Percentiles rank a stretch among this genome's conserved stretches.
These are phyloP conservation scores for Hanseniaspora taiwanica DNA, from an alignment of 805 yeast genomes.

Conservation along the genomic window DNA sequence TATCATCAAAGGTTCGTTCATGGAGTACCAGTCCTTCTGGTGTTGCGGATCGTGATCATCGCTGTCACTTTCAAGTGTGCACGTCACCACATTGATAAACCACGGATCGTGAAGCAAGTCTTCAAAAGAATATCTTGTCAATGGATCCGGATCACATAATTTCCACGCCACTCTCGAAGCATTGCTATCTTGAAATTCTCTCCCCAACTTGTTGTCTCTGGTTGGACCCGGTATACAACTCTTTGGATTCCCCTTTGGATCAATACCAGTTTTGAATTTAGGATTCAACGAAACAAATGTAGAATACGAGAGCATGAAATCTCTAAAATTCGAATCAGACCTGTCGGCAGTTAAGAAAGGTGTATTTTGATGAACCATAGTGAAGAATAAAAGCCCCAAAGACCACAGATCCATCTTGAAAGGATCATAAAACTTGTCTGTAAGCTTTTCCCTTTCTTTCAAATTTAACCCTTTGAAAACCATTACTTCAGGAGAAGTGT, in stretches of 20 bases:
- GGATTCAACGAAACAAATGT: constrained; percentile 29
- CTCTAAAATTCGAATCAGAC: constrained; percentile 40
- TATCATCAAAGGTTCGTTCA: constrained; percentile 4
- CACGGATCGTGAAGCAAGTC: constrained; percentile 50
- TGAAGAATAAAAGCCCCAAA: constrained; percentile 53
- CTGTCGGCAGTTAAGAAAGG: constrained; percentile 44
- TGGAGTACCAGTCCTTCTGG: neutral
- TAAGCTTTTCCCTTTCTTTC: constrained; percentile 26
- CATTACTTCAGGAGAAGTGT: constrained; percentile 68
- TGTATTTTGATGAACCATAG: constrained; percentile 40
- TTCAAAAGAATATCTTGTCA: constrained; percentile 39
- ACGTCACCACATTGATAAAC: constrained; percentile 46
- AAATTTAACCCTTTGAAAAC: constrained; percentile 10
- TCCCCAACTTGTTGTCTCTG: constrained; percentile 55
- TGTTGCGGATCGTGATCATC: neutral
- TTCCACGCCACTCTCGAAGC: constrained; percentile 66
- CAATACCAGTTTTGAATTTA: neutral
- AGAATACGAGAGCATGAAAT: constrained; percentile 38
- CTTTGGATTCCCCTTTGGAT: neutral
- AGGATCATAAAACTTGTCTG: constrained; percentile 38
- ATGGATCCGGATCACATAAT: constrained; percentile 49
- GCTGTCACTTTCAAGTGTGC: constrained; percentile 20
- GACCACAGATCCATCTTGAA: constrained; percentile 63
- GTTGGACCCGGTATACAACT: constrained; percentile 41
- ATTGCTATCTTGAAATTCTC: constrained; percentile 41